Base-by-base conservation (phyloP, 177 flowering plant species). In the Vitis hybrid region DNA sequence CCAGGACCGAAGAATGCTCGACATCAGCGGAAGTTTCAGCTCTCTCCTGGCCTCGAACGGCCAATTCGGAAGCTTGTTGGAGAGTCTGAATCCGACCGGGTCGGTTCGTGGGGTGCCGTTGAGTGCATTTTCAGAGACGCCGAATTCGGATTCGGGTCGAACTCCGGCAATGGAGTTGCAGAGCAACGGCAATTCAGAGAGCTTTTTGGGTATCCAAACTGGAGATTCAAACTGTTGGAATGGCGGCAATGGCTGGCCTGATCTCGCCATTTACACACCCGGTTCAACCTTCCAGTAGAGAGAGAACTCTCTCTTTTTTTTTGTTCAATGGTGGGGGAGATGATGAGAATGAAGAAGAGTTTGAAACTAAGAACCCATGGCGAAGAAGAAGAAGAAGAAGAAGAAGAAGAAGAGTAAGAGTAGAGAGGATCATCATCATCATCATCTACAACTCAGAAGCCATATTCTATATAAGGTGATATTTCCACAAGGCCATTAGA, bases 181-280 rank as follows among this genome's bases (percentile, higher is more conserved):
- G 70, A 73, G 60, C 57, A 52, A 50, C 15, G 55, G 18, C 59
- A 69, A 74, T 60, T 71, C 75, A 19, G 82, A 77, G 52, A 79
- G 48, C 29, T 78, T 76, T 18, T 62, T 80, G 73, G 83, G 81
- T 4, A 29, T 78, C 52, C 80, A 75, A 31, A 78, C 64, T 22
- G 79, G 76, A 20, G 79, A 76, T 63, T 69, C 83, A 12, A 76
- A 75, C 52, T 79, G 88, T 65, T 83, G 87, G 83, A 65, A 64
- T 56, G 74, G 80, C 20, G 48, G 79, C 26, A 81, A 78, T 74
- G 88, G 83, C 2, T 85, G 94, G 97, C 89, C 93, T 78, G 97
- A 86, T 85, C 87, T 87, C 65, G 81, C 92, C 56, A 90, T 90
- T 65, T 83, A 83, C 82, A 85, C 92, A 26, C 89, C 92, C 68